A percentile compares a stretch with the other conserved stretches of the same genome.
Evolutionary conservation across 495 filamentous ascomycete genomes (phyloP).

Genomic region (Penicillium bialowiezense): DNA sequence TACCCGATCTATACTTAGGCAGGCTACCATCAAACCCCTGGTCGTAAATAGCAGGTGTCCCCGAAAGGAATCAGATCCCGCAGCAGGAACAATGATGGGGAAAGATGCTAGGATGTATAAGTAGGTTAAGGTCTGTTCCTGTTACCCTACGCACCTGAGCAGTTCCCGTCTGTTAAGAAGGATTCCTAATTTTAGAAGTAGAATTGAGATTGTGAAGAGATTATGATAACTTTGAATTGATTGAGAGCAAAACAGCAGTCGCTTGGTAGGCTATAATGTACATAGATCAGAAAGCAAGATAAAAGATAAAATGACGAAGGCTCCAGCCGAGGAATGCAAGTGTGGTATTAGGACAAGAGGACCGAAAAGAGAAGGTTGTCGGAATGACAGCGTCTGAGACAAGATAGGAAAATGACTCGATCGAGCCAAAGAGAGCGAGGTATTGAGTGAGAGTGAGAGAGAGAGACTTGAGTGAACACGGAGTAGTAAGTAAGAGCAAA

Average conservation of each 20-base stretch:
- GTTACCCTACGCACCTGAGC: too few species aligned
- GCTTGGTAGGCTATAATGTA: slow-evolving; percentile 1
- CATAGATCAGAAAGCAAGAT: background rate
- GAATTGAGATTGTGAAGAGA: too few species aligned
- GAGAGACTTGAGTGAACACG: slow-evolving; percentile 1
- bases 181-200: too few species aligned
- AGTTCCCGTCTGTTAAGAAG: too few species aligned
- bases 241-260: background rate
- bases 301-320: background rate
- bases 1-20: too few species aligned
- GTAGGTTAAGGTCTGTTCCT: too few species aligned
- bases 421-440: background rate
- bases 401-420: background rate
- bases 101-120: too few species aligned
- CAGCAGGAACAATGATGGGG: too few species aligned
- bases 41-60: too few species aligned
- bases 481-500: background rate
- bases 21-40: too few species aligned
- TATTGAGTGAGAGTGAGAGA: background rate
- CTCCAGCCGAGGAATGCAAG: slow-evolving; percentile 6
- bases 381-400: background rate
- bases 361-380: background rate
- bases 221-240: too few species aligned
- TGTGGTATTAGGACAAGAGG: slow-evolving; percentile 2
- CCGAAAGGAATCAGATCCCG: too few species aligned